phyloP scores from a whole-genome alignment of 495 filamentous ascomycete genomes.

The Podospora comata region DNA sequence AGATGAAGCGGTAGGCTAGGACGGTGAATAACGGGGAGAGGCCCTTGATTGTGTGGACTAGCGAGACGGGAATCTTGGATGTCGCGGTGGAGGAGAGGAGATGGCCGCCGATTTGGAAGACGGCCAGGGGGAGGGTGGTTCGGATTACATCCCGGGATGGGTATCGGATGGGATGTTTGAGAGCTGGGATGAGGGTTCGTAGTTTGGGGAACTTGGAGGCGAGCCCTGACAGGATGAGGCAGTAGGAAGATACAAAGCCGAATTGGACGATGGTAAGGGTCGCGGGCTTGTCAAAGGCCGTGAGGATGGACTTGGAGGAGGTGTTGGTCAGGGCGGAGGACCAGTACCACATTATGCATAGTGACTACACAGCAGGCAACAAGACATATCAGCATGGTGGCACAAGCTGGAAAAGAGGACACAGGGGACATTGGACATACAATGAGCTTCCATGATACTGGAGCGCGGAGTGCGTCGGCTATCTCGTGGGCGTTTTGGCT shows the following conservation, averaged over 20 bases:
- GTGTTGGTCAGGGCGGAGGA: slow-evolving; percentile 95
- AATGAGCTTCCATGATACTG: slow-evolving; percentile 71
- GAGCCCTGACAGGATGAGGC: slow-evolving; percentile 70
- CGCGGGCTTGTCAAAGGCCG: slow-evolving; percentile 84
- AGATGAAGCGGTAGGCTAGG: slow-evolving; percentile 83
- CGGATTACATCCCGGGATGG: slow-evolving; percentile 79
- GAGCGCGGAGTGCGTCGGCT: slow-evolving; percentile 83
- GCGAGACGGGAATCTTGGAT: slow-evolving; percentile 87
- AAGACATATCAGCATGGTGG: slow-evolving; percentile 18
- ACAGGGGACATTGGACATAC: slow-evolving; percentile 30
- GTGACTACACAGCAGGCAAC: slow-evolving; percentile 48
- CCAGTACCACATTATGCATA: slow-evolving; percentile 88
- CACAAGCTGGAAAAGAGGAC: slow-evolving; percentile 4
- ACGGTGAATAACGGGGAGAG: slow-evolving; percentile 96
- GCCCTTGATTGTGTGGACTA: slow-evolving; percentile 99
- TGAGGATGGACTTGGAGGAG: slow-evolving; percentile 95
- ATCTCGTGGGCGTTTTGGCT: slow-evolving; percentile 91
- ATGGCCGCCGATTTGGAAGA: slow-evolving; percentile 92
- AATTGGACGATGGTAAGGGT: slow-evolving; percentile 96
- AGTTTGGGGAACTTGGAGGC: slow-evolving; percentile 66
- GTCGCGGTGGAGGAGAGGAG: slow-evolving; percentile 91
- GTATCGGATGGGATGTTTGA: slow-evolving; percentile 76
- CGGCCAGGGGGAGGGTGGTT: slow-evolving; percentile 83
- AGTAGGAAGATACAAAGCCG: slow-evolving; percentile 86
- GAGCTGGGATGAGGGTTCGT: slow-evolving; percentile 65